Base-by-base conservation (phyloP, 106 monocot species). In the Allium cepa region DNA sequence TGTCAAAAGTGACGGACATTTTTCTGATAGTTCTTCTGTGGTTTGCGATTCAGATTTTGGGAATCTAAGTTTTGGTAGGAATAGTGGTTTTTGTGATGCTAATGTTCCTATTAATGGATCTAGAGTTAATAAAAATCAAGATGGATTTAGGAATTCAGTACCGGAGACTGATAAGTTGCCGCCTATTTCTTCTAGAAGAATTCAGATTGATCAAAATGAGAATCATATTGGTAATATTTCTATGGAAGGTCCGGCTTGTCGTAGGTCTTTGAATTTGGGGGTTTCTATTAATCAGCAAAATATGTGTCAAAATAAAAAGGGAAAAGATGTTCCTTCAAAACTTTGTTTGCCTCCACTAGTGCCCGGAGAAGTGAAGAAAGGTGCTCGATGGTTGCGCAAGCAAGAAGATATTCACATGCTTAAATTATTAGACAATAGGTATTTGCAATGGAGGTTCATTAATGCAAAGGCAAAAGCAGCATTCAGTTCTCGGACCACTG, bases 361-460 rank as follows among this genome's bases (percentile, higher is more conserved):
- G 0, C 63, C 60, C 7, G 11, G 50, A 10, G 97, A 87, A 4
- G 8, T 60, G 13, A 82, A 66, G 72, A 90, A 79, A 72, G 78
- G 67, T 45, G 87, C 57, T 71, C 90, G 79, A 75, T 47, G 64
- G 15, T 36, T 3, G 26, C 65, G 68, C 17, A 56, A 59, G 48
- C 70, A 84, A 18, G 99, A 93, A 57, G 93, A 93, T 8, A 27
- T 70, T 11, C 90, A 99, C 56, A 28, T 18, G 62, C 79, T 99
- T 9, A 62, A 77, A 10, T 11, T 99, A 59, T 74, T 90, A 17
- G 55, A 87, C 17, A 90, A 85, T 63, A 27, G 63, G 0, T 78
- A 75, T 63, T 48, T 93, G 66, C 99, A 90, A 59, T 93, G 85
- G 87, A 81, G 77, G 55, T 93, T 99, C 76, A 57, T 79, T 13